Evolutionary conservation across 208 protist genomes (phyloP).

Genomic region (Balamuthia mandrillaris): DNA sequence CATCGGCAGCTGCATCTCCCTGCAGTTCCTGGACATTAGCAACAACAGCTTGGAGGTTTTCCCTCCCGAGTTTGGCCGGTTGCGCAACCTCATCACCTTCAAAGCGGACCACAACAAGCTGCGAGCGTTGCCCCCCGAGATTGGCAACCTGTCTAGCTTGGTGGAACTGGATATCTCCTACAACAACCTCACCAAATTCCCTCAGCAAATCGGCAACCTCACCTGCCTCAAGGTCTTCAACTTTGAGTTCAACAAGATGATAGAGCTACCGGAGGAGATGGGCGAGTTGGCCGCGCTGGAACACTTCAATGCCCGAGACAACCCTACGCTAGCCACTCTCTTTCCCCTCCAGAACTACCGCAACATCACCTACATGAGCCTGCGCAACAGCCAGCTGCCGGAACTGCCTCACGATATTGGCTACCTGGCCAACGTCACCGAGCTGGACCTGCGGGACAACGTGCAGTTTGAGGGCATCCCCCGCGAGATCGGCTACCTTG

Average conservation of each 20-base stretch:
- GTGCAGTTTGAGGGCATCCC: conserved; percentile 55
- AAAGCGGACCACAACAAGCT: conserved; percentile 49
- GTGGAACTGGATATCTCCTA: conserved; percentile 9
- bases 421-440: conserved; percentile 36
- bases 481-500: conserved; percentile 55
- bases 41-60: conserved; percentile 57
- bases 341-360: conserved; percentile 47
- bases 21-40: conserved; percentile 57
- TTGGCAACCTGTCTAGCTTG: conserved; percentile 38
- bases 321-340: conserved; percentile 53
- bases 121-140: conserved; percentile 41
- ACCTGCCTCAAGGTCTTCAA: conserved; percentile 40
- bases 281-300: conserved; percentile 39
- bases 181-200: conserved; percentile 23
- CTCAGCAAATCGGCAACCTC: conserved; percentile 28
- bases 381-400: conserved; percentile 56
- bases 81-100: conserved; percentile 49
- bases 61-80: conserved; percentile 59
- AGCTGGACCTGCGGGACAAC: conserved; percentile 65
- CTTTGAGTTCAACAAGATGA: conserved; percentile 55
- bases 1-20: not conserved
- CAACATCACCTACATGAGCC: conserved; percentile 43
- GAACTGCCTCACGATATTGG: conserved; percentile 49
- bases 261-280: conserved; percentile 52
- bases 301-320: conserved; percentile 56